phyloP scores from a whole-genome alignment of 352 stramenopile species.

The Phytophthora pinifolia region DNA sequence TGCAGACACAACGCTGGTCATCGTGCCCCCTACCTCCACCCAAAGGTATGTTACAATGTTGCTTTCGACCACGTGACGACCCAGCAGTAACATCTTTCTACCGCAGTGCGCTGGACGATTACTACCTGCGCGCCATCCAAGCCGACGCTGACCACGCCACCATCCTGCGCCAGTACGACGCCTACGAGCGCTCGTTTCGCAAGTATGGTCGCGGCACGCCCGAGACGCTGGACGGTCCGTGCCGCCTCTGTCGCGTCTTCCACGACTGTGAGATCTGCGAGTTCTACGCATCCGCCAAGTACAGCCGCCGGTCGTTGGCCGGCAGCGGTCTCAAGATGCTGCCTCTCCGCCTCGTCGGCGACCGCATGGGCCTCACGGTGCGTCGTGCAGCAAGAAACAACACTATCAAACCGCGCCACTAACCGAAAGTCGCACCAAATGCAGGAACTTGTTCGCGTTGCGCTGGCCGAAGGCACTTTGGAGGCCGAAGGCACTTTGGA shows the following conservation, averaged over 20 bases:
- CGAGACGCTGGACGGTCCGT: slow-evolving; percentile 32
- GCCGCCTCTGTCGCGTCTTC: slow-evolving; percentile 81
- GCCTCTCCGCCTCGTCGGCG: slow-evolving; percentile 31
- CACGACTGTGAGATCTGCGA: slow-evolving; percentile 89
- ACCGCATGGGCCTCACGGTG: slow-evolving; percentile 61
- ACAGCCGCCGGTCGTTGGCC: slow-evolving; percentile 25
- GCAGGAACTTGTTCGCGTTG: slow-evolving; percentile 55
- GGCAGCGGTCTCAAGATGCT: slow-evolving; percentile 28
- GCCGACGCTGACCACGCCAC: slow-evolving; percentile 90
- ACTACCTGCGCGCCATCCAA: slow-evolving; percentile 89
- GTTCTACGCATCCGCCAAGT: slow-evolving; percentile 55
- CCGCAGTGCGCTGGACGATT: slow-evolving; percentile 59
- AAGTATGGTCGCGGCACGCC: slow-evolving; percentile 59
- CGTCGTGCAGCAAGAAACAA: not conserved
- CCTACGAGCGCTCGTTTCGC: slow-evolving; percentile 80
- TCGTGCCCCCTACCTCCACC: slow-evolving; percentile 73
- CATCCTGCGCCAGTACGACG: slow-evolving; percentile 89
- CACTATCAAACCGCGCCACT: not conserved
- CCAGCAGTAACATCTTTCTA: no score
- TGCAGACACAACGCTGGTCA: slow-evolving; percentile 87
- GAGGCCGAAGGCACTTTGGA: slow-evolving; percentile 45
- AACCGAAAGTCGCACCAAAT: not conserved
- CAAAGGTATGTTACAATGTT: slow-evolving; percentile 37
- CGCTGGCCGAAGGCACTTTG: slow-evolving; percentile 44
- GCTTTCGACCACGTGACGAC: not conserved